Evolutionary conservation across 495 filamentous ascomycete genomes (phyloP).

Genomic region (Sporormia fimetaria): DNA sequence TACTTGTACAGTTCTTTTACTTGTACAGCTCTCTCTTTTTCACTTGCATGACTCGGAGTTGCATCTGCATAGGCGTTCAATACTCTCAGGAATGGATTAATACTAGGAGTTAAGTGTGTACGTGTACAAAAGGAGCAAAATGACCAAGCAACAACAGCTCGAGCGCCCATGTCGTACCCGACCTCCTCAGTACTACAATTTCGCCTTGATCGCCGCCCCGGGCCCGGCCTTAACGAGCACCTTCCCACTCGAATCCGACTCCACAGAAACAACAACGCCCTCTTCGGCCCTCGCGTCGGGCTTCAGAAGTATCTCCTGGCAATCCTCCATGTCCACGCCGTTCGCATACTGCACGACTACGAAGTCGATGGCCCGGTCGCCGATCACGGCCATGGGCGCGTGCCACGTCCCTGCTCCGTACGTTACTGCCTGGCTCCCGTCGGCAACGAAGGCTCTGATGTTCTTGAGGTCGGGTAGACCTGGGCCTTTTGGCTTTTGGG

Average conservation of each 20-base stretch:
- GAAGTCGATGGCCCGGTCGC: constrained; percentile 58
- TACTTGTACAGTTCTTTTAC: too few relatives aligned
- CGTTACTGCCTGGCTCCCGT: constrained; percentile 73
- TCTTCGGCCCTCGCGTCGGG: constrained; percentile 25
- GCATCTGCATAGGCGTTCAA: too few relatives aligned
- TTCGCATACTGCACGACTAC: constrained; percentile 83
- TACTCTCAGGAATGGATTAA: too few relatives aligned
- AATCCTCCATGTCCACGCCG: constrained; percentile 74
- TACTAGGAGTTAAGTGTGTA: too few relatives aligned
- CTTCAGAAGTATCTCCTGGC: constrained; percentile 62
- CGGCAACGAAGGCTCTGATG: constrained; percentile 67
- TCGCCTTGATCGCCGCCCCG: constrained; percentile 17
- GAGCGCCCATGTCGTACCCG: too few relatives aligned
- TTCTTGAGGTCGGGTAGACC: constrained; percentile 65
- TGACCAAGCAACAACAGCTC: too few relatives aligned
- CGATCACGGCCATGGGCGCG: constrained; percentile 89
- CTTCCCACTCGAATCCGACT: constrained; percentile 14
- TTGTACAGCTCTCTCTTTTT: too few relatives aligned
- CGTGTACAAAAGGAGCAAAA: too few relatives aligned
- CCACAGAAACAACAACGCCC: constrained; percentile 23
- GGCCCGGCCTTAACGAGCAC: constrained; percentile 18
- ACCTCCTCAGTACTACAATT: constrained; percentile 14
- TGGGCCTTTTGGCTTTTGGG: constrained; percentile 33
- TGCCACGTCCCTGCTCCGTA: constrained; percentile 93
- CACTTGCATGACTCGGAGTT: too few relatives aligned